A percentile compares a stretch with the other conserved stretches of the same genome.
Evolutionary conservation across 78 protist species (phyloP).

Genomic region (Chrysochromulina parva): DNA sequence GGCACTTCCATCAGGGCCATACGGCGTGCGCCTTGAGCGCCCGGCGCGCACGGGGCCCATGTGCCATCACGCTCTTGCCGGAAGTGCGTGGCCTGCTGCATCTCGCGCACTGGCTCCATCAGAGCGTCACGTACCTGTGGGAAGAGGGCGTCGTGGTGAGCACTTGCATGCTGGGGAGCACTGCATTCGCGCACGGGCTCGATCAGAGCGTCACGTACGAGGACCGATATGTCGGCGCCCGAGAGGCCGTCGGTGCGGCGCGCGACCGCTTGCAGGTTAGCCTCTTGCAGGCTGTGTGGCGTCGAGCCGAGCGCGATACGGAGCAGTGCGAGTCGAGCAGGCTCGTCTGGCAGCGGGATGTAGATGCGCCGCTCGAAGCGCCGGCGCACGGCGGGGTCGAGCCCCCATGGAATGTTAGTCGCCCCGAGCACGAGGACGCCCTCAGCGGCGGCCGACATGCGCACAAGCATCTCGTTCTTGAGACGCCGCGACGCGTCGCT

Average conservation of each 20-base stretch:
- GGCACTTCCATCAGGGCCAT: slow-evolving; percentile 50
- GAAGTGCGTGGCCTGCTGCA: slow-evolving; percentile 94
- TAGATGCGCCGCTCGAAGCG: slow-evolving; percentile 82
- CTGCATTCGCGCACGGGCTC: slow-evolving; percentile 83
- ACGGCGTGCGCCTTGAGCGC: slow-evolving; percentile 52
- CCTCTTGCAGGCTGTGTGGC: slow-evolving; percentile 62
- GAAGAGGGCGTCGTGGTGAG: neutral
- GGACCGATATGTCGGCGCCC: slow-evolving; percentile 88
- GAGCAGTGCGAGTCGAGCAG: slow-evolving; percentile 85
- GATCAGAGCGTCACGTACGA: slow-evolving; percentile 80
- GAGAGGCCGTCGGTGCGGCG: slow-evolving; percentile 62
- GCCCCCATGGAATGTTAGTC: slow-evolving; percentile 86
- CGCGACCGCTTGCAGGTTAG: slow-evolving; percentile 70
- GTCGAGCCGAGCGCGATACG: slow-evolving; percentile 79
- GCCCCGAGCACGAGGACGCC: slow-evolving; percentile 98
- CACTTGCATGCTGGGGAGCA: neutral
- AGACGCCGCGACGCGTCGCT: slow-evolving; percentile 90
- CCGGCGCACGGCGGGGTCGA: slow-evolving; percentile 95
- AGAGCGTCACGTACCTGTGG: slow-evolving; percentile 73
- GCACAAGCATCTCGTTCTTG: slow-evolving; percentile 98
- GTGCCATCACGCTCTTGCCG: neutral
- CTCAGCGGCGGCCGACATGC: slow-evolving; percentile 83
- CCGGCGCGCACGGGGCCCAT: slow-evolving; percentile 65
- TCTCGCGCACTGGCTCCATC: slow-evolving; percentile 92
- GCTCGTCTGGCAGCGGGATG: slow-evolving; percentile 85